Evolutionary conservation across 352 stramenopile species (phyloP).

Genomic region (Phytophthora citricola): DNA sequence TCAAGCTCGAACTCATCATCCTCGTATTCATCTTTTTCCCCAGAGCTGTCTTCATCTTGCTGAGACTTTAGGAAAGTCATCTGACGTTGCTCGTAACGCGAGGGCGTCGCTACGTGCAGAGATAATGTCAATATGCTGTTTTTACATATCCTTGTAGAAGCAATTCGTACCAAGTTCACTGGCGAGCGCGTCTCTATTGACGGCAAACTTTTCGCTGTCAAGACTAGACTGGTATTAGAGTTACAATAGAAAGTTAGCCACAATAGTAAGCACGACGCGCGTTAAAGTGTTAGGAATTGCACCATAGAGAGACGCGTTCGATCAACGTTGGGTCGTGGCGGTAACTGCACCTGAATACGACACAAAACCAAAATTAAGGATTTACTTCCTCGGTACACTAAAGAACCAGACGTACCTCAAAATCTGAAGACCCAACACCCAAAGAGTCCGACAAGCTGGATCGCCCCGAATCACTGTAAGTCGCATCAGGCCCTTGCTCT

Average conservation of each 20-base stretch:
- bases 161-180: conserved; percentile 45
- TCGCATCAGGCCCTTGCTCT: background rate
- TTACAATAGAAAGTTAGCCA: background rate
- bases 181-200: conserved; percentile 67
- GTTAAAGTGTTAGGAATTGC: conserved; percentile 5
- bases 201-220: conserved; percentile 78
- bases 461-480: conserved; percentile 26
- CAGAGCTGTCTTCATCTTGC: conserved; percentile 26
- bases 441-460: conserved; percentile 75
- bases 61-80: conserved; percentile 31
- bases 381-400: background rate
- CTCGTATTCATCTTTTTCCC: conserved; percentile 52
- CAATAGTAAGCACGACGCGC: background rate
- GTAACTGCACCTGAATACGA: conserved; percentile 6
- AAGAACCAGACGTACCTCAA: conserved; percentile 54
- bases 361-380: too few species aligned
- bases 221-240: conserved; percentile 55
- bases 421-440: conserved; percentile 79
- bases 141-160: background rate
- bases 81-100: conserved; percentile 46
- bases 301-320: conserved; percentile 61
- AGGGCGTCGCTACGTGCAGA: conserved; percentile 31
- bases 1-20: conserved; percentile 77
- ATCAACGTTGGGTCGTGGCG: conserved; percentile 51
- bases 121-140: conserved; percentile 6